phyloP scores from a whole-genome alignment of 163 green algal species.

The Volvox carteri region DNA sequence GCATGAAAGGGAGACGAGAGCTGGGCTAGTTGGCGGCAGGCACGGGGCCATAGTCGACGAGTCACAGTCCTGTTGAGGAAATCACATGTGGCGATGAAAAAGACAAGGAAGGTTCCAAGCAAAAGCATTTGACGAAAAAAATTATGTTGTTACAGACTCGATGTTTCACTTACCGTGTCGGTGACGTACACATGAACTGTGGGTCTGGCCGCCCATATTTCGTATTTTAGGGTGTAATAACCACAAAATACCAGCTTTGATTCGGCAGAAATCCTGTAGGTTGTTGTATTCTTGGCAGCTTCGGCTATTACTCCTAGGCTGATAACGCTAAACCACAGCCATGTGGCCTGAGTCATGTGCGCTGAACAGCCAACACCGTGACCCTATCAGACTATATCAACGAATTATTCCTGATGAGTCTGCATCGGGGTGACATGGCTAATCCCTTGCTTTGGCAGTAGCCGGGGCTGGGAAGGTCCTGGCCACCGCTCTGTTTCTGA shows the following conservation, averaged over 20 bases:
- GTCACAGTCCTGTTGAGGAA: background rate
- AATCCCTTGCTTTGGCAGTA: too few relatives aligned
- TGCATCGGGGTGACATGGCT: too few relatives aligned
- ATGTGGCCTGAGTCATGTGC: too few relatives aligned
- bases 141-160: background rate
- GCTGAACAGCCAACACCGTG: too few relatives aligned
- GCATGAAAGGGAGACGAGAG: background rate
- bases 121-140: background rate
- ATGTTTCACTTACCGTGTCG: slow-evolving; percentile 3
- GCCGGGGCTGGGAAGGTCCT: too few relatives aligned
- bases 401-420: too few relatives aligned
- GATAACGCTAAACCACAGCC: too few relatives aligned
- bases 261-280: too few relatives aligned
- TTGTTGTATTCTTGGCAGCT: too few relatives aligned
- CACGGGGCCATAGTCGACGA: background rate
- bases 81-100: background rate
- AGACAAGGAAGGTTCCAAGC: background rate
- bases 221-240: background rate
- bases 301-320: too few relatives aligned
- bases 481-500: too few relatives aligned
- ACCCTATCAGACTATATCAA: too few relatives aligned
- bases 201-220: background rate
- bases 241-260: slow-evolving; percentile 2
- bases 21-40: background rate
- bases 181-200: background rate